Evolutionary conservation across 2,329 filamentous ascomycete species (phyloP), one percentile per base, ranked within the genome.

Genomic region (Cladorrhinum sp.): DNA sequence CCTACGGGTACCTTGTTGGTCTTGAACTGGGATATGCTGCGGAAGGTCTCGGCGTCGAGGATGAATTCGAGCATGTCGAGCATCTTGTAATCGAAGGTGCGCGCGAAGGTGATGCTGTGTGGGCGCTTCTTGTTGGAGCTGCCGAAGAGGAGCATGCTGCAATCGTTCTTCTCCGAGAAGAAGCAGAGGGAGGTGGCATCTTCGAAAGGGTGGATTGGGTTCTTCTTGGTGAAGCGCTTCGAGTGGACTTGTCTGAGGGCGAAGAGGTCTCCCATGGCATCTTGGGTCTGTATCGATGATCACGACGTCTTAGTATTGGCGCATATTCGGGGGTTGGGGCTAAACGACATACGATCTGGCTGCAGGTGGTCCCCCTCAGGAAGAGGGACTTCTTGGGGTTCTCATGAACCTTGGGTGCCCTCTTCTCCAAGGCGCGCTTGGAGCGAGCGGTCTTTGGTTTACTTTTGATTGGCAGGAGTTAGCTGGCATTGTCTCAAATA

Each of bases 181-280:
- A 99, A 99, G 77, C 97, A 92, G 67, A 98, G 84, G 57, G 90
- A 94, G 26, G 88, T 82, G 65, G 90, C 80, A 74, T 96, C 92
- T 75, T 97, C 94, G 76, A 99, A 99, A 1, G 95, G 95, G 76
- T 95, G 92, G 70, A 68, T 62, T 60, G 49, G n/a, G 77, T 99
- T 99, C 81, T 98, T 98, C 84, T 98, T 99, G 77, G 87, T 91
- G 80, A 99, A 96, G 68, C 93, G 92, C 76, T 96, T 89, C 66
- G 88, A 88, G 64, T 94, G 83, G 2, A 93, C 92, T 71, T 90
- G 87, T 70, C 94, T 93, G 72, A 99, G 82, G 54, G 91, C 85
- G 76, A 92, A 86, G 60, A 99, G 84, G 70, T 97, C 95, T 67
- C 86, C 89, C 64, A 97, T 81, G 61, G 92, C 91, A 69, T 94